Base-by-base conservation (phyloP, 345 rosid species). In the Isatis tinctoria region DNA sequence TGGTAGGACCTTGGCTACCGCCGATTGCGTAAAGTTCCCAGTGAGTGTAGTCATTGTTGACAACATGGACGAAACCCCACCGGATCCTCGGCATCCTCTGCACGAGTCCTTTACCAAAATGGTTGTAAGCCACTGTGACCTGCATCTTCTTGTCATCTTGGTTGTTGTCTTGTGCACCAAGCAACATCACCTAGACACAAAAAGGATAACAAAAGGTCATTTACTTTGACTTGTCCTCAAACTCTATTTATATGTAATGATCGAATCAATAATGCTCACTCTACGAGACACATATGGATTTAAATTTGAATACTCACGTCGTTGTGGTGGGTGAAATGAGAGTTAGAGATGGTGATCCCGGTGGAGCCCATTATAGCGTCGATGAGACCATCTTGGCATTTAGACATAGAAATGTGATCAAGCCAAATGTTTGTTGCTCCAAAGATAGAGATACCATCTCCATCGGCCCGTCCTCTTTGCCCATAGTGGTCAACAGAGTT, bases 31-130 rank as follows among this genome's bases (percentile, higher is more conserved):
- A 90, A 84, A 86, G 86, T 32, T 70, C 70, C 96, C 96, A 90
- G 13, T 90, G 91, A 54, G 91, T 82, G 75, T 88, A 90, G 65
- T 90, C 93, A 78, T 90, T 88, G 70, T 90, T 90, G 9, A 88
- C 96, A 8, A 90, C 93, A 67, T 87, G 96, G 45, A 86, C 72
- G 79, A 90, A 87, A 20, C 92, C 96, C 80, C 82, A 85, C 47
- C 96, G 81, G 63, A 87, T 78, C 64, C 96, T 85, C 0, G 96
- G 96, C 96, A 90, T 90, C 52, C 96, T 87, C 76, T 90, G 96
- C 17, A 87, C 85, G 68, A 90, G 72, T 56, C 90, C 92, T 60
- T 76, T 84, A 0, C 96, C 96, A 32, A 90, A 90, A 60, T 90
- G 96, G 78, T 83, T 90, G 84, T 85, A 90, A 12, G 96, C 89